Evolutionary conservation across 2,329 filamentous ascomycete species (phyloP).

Genomic region (Epichloe scottii): DNA sequence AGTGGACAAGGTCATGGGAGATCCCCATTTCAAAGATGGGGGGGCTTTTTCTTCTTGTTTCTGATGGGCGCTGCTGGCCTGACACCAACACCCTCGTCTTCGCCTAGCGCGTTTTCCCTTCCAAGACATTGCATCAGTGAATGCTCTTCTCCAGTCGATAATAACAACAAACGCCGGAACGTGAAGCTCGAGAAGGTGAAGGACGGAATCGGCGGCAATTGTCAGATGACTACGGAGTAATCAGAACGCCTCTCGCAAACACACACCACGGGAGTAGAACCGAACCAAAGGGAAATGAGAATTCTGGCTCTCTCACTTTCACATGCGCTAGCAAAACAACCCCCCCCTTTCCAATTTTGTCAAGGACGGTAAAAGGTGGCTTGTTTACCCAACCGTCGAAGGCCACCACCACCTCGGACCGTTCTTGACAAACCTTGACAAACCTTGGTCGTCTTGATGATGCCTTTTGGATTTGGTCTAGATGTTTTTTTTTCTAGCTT

Average conservation of each 20-base stretch:
- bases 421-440: background rate
- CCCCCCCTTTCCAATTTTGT: too few species aligned
- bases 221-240: background rate
- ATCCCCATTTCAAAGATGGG: slow-evolving; percentile 5
- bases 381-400: background rate
- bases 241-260: background rate
- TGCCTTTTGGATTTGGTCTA: too few species aligned
- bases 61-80: background rate
- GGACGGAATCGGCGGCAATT: background rate
- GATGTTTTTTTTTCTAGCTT: too few species aligned
- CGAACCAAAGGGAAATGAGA: too few species aligned
- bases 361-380: too few species aligned
- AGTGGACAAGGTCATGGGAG: background rate
- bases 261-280: background rate
- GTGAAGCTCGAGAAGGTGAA: too few species aligned
- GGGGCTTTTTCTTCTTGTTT: background rate
- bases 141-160: too few species aligned
- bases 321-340: background rate
- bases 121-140: background rate
- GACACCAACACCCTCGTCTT: background rate
- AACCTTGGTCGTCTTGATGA: too few species aligned
- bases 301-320: background rate
- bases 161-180: too few species aligned
- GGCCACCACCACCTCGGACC: background rate
- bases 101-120: background rate